Evolutionary conservation across 441 rosid species (phyloP).

Genomic region (Populus hybrid): DNA sequence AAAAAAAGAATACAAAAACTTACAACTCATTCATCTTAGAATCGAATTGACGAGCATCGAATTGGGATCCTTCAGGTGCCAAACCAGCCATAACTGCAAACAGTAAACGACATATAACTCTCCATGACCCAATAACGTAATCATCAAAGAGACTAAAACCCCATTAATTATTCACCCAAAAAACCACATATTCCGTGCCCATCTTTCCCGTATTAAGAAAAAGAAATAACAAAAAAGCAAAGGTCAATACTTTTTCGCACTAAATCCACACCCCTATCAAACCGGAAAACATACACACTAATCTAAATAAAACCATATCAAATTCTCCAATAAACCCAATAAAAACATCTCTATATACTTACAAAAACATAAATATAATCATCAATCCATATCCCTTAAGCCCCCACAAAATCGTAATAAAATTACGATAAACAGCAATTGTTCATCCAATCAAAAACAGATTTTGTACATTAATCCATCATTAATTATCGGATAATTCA

Average conservation of each 20-base stretch:
- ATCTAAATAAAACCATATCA: neutral
- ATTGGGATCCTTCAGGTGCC: constrained; percentile 29
- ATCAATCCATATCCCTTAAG: neutral
- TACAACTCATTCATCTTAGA: constrained; percentile 36
- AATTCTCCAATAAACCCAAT: neutral
- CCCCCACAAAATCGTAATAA: neutral
- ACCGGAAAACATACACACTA: neutral
- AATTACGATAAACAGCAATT: neutral
- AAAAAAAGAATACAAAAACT: neutral
- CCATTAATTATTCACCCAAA: neutral
- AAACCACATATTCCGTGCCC: neutral
- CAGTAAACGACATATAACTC: neutral
- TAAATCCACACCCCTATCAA: neutral
- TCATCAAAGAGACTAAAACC: neutral
- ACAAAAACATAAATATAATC: neutral
- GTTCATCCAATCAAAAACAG: neutral
- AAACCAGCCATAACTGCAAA: constrained; percentile 28
- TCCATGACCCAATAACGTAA: neutral
- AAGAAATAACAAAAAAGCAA: neutral
- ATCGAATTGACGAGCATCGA: constrained; percentile 33
- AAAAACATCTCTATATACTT: neutral
- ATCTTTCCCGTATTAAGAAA: neutral
- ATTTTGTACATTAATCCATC: neutral
- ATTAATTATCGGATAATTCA: neutral
- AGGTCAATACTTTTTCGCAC: neutral